Conservation (phyloP, 73 alveolate species). For the Halteria grandinella region DNA sequence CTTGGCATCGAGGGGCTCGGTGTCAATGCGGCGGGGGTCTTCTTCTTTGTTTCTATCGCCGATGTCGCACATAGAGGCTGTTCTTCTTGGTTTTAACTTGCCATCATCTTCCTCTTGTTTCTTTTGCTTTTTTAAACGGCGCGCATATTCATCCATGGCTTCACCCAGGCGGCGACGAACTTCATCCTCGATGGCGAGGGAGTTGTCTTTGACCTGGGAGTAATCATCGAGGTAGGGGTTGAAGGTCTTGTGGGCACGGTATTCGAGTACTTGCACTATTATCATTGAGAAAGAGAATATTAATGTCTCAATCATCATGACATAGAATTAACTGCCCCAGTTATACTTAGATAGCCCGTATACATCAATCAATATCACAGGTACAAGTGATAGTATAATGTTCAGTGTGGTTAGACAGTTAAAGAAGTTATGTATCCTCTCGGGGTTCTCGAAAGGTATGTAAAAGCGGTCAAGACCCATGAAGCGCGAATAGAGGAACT, state of each 20-base stretch:
- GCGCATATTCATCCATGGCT: too few relatives aligned
- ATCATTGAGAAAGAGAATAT: neutral
- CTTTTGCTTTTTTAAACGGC: too few relatives aligned
- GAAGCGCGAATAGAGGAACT: conserved; percentile 8
- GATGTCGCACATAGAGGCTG: conserved; percentile 21
- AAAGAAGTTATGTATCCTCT: neutral
- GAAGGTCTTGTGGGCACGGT: neutral
- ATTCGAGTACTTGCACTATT: conserved; percentile 9
- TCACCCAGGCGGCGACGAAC: too few relatives aligned
- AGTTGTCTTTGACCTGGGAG: too few relatives aligned
- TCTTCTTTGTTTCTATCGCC: conserved; percentile 29
- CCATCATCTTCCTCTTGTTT: too few relatives aligned
- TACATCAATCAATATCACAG: conserved; percentile 31
- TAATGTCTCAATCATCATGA: conserved; percentile 44
- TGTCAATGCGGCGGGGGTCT: conserved; percentile 23
- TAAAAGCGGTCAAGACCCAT: conserved; percentile 18
- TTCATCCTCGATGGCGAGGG: too few relatives aligned
- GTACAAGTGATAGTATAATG: conserved; percentile 20
- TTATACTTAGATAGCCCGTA: conserved; percentile 22
- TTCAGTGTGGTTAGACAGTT: conserved; percentile 16
- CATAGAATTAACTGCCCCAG: conserved; percentile 55
- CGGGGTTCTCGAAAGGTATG: conserved; percentile 16
- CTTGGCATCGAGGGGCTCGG: conserved; percentile 42
- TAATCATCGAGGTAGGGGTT: too few relatives aligned
- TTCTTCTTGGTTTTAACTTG: conserved; percentile 13